Evolutionary conservation across 2,329 filamentous ascomycete species (phyloP).

Genomic region (Aspergillus glaucus): DNA sequence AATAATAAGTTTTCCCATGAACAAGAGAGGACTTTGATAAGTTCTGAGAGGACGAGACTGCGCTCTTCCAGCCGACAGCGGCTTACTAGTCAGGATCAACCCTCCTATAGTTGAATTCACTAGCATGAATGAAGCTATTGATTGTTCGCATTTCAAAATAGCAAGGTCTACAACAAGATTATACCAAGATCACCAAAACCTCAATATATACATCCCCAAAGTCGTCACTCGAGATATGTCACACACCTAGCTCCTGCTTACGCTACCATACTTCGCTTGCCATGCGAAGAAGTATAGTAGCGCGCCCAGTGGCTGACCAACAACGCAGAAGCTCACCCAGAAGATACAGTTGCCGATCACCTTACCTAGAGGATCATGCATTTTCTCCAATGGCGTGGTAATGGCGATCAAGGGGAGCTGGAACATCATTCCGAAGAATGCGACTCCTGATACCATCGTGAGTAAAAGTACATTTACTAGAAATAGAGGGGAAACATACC

Average conservation of each 20-base stretch:
- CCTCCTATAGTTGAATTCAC: too few relatives aligned
- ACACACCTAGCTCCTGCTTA: slow-evolving; percentile 39
- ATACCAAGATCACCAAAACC: background rate
- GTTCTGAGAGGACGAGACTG: too few relatives aligned
- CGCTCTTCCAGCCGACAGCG: too few relatives aligned
- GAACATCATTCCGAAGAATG: slow-evolving; percentile 88
- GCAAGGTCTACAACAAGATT: too few relatives aligned
- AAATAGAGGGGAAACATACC: slow-evolving; percentile 46
- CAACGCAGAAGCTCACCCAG: slow-evolving; percentile 92
- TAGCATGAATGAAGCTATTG: too few relatives aligned
- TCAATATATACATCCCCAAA: background rate
- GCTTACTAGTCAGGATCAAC: too few relatives aligned
- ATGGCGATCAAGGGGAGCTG: slow-evolving; percentile 82
- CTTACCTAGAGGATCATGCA: slow-evolving; percentile 66
- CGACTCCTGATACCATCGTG: slow-evolving; percentile 57
- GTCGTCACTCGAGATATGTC: slow-evolving; percentile 3
- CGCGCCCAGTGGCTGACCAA: slow-evolving; percentile 88
- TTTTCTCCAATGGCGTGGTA: slow-evolving; percentile 73
- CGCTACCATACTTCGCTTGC: slow-evolving; percentile 94
- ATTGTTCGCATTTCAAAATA: too few relatives aligned
- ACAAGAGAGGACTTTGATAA: too few relatives aligned
- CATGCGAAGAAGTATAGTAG: slow-evolving; percentile 96
- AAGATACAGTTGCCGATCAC: slow-evolving; percentile 89
- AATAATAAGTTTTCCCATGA: too few relatives aligned
- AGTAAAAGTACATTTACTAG: slow-evolving; percentile 1